Base-by-base conservation (phyloP, 2,329 filamentous ascomycete genomes). In the Bisporella sp. region DNA sequence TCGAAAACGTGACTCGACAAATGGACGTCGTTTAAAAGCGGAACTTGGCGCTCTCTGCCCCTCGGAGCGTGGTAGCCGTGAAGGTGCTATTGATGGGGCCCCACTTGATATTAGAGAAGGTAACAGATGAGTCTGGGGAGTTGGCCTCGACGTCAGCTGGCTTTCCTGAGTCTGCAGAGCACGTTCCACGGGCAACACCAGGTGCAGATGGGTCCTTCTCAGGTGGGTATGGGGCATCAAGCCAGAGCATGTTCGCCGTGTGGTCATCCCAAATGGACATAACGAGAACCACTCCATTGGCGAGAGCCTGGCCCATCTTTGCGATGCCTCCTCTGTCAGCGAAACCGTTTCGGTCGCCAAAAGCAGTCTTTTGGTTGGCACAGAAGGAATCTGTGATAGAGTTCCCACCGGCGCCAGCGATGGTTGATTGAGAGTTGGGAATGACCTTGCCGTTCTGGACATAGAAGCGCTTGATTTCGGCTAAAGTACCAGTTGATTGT, bases 241-340 rank as follows among this genome's bases (percentile, higher is more conserved):
- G 77, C 86, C 86, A 89, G 60, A 85, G 76, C 84, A 89, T 89
- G 70, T 84, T 75, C 61, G 78, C 71, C 52, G 75, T 67, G 67
- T 87, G 78, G 54, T 73, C 71, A 58, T 71, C 67, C 76, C 76
- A 79, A 59, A 82, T 71, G 44, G 72, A 76, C 75, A 86, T 76
- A 60, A 84, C 81, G 9, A 87, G 73, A 45, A 85, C 82, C 77
- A 85, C 82, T 43, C 60, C 60, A 33, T 79, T 64, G 8, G 67
- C 65, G 48, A 86, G 68, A 31, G 78, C 79, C 1, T 69, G 64
- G 53, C 75, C 73, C 73, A 86, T 79, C 31, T 66, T 67, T 6
- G 69, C 64, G 56, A 82, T 64, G 33, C 82, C 83, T 49, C 82
- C 82, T 46, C 77, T 71, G 40, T 69, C 62, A 35, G 67, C 63